phyloP scores from a whole-genome alignment of 371 early-diverging fungal genomes.

The Mucor circinelloides region DNA sequence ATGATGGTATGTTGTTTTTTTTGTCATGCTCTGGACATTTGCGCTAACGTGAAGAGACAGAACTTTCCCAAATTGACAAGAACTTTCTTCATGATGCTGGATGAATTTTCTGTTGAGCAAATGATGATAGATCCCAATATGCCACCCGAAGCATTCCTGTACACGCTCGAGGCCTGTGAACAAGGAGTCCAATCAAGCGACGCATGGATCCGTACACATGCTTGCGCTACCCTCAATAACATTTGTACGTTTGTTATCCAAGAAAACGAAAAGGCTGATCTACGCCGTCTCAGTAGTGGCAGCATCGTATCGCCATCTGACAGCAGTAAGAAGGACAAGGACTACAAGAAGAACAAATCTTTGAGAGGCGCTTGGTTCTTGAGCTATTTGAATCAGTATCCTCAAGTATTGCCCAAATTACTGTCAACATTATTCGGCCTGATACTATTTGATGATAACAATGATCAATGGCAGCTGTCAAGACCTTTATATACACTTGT shows the following conservation, averaged over 20 bases:
- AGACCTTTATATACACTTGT: conserved; percentile 80
- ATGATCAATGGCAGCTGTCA: conserved; percentile 82
- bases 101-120: conserved; percentile 64
- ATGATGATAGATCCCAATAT: conserved; percentile 58
- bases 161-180: conserved; percentile 56
- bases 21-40: neutral
- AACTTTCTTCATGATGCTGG: conserved; percentile 60
- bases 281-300: conserved; percentile 4
- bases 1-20: conserved; percentile 54
- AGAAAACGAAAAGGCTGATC: conserved; percentile 45
- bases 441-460: conserved; percentile 75
- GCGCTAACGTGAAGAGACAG: conserved; percentile 25
- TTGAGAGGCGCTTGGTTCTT: conserved; percentile 41
- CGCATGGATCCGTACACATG: conserved; percentile 56
- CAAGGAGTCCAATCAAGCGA: conserved; percentile 55
- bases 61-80: conserved; percentile 62
- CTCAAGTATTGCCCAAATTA: conserved; percentile 58
- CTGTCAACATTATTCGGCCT: conserved; percentile 67
- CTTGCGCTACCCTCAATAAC: conserved; percentile 72
- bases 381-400: conserved; percentile 48
- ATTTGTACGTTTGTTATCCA: conserved; percentile 70
- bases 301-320: neutral
- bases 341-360: neutral
- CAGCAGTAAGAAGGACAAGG: neutral
- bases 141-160: conserved; percentile 51